These are phyloP conservation scores for Akanthomyces muscarius DNA, from an alignment of 2,329 filamentous ascomycete genomes.

Conservation along the genomic window DNA sequence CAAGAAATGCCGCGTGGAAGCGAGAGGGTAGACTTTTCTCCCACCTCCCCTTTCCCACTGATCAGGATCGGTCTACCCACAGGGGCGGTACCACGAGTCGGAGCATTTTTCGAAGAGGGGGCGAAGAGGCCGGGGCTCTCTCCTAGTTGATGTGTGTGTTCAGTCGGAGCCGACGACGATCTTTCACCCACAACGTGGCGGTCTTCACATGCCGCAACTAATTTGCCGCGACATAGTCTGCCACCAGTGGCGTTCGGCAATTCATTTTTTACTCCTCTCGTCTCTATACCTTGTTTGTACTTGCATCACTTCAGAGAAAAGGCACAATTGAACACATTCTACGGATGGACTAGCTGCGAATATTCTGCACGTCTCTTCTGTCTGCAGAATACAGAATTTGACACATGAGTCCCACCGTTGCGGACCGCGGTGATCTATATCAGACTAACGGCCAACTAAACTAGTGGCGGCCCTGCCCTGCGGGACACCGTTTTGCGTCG, in stretches of 20 bases:
- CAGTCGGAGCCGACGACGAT: constrained; percentile 3
- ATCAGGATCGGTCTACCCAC: not conserved
- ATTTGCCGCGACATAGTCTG: not conserved
- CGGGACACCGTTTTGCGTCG: not conserved
- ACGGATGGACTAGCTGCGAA: not conserved
- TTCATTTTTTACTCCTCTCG: not conserved
- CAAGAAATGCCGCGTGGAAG: not conserved
- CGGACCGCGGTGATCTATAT: constrained; percentile 3
- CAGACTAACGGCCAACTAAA: constrained; percentile 1
- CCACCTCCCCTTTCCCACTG: not conserved
- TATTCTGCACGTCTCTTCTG: not conserved
- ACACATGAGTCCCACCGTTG: not conserved
- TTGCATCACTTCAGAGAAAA: not conserved
- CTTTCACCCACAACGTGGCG: not conserved
- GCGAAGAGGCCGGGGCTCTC: not conserved
- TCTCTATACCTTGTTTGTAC: not conserved
- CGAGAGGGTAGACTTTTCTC: not conserved
- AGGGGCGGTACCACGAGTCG: not conserved
- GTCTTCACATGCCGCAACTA: not conserved
- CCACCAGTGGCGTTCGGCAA: not conserved
- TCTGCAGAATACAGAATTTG: not conserved
- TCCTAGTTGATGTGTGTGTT: not conserved
- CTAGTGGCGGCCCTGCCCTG: not conserved
- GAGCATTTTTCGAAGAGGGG: not conserved
- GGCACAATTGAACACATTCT: not conserved